Percentiles rank a stretch among this genome's conserved stretches.
These are phyloP conservation scores for Fraxinus americana DNA, from an alignment of 257 asterid species.

Conservation along the genomic window DNA sequence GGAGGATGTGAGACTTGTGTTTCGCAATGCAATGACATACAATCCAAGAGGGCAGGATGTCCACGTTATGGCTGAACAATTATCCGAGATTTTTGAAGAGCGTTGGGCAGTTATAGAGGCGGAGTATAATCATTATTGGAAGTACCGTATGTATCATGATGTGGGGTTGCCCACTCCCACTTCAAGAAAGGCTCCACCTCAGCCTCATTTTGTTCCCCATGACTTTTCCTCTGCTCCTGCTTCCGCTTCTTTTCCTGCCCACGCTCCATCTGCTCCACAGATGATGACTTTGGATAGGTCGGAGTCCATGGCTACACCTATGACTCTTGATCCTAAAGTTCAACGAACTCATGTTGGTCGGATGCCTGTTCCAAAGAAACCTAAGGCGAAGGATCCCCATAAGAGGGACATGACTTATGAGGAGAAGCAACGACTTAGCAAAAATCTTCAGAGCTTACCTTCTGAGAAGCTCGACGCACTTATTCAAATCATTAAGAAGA, in stretches of 20 bases:
- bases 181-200: conserved; percentile 49
- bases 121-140: conserved; percentile 58
- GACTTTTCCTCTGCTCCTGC: conserved; percentile 15
- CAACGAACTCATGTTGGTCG: conserved; percentile 57
- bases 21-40: conserved; percentile 90
- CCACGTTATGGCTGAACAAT: conserved; percentile 75
- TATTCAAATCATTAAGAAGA: conserved; percentile 86
- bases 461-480: conserved; percentile 86
- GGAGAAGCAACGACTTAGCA: conserved; percentile 93
- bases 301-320: conserved; percentile 39
- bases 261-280: conserved; percentile 36
- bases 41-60: conserved; percentile 94
- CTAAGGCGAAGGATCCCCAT: conserved; percentile 89
- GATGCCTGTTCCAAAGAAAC: conserved; percentile 83
- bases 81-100: conserved; percentile 73
- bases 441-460: conserved; percentile 84
- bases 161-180: conserved; percentile 61
- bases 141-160: conserved; percentile 63
- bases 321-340: conserved; percentile 48
- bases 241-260: conserved; percentile 35
- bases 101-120: conserved; percentile 74
- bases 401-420: conserved; percentile 96
- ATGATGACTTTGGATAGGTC: conserved; percentile 50
- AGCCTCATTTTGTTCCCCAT: conserved; percentile 40
- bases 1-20: conserved; percentile 88